Percentiles rank a stretch among this genome's conserved stretches.
phyloP scores from a whole-genome alignment of 805 yeast species.

The Candida dendrica region DNA sequence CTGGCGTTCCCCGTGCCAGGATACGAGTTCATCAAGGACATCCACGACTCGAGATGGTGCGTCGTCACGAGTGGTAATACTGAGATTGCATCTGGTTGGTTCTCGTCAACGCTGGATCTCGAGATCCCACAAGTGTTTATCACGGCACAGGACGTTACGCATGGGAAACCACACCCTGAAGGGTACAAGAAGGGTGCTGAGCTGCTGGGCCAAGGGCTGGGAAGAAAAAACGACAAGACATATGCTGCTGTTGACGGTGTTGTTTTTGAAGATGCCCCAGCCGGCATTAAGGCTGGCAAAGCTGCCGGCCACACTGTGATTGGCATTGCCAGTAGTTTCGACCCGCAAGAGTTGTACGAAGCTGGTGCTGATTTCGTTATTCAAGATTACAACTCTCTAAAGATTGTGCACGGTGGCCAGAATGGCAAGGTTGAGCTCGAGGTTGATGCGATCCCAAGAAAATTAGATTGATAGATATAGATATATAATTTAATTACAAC shows the following conservation, averaged over 20 bases:
- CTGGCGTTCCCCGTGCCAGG: slow-evolving; percentile 76
- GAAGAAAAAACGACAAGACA: too few species aligned
- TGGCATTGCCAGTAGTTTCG: slow-evolving; percentile 49
- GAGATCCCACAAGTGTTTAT: slow-evolving; percentile 67
- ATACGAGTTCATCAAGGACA: slow-evolving; percentile 51
- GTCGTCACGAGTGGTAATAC: slow-evolving; percentile 82
- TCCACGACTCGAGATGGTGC: slow-evolving; percentile 61
- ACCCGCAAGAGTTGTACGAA: slow-evolving; percentile 48
- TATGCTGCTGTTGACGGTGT: slow-evolving; percentile 41
- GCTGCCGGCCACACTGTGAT: slow-evolving; percentile 78
- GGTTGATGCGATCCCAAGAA: slow-evolving; percentile 12
- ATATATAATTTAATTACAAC: too few species aligned
- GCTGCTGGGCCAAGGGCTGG: slow-evolving; percentile 25
- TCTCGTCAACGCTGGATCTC: slow-evolving; percentile 45
- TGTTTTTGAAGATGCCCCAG: slow-evolving; percentile 86
- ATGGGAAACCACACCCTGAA: slow-evolving; percentile 84
- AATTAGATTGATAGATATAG: too few species aligned
- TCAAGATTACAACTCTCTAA: slow-evolving; percentile 45
- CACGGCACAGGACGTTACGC: slow-evolving; percentile 70
- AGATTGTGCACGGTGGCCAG: slow-evolving; percentile 8
- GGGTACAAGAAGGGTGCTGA: slow-evolving; percentile 60
- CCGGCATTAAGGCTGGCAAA: slow-evolving; percentile 79
- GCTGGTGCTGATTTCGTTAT: slow-evolving; percentile 81
- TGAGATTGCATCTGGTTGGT: slow-evolving; percentile 75
- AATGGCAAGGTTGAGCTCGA: slow-evolving; percentile 18